Evolutionary conservation across 192 early-diverging fungal species (phyloP).

Genomic region (Funneliformis geosporum): DNA sequence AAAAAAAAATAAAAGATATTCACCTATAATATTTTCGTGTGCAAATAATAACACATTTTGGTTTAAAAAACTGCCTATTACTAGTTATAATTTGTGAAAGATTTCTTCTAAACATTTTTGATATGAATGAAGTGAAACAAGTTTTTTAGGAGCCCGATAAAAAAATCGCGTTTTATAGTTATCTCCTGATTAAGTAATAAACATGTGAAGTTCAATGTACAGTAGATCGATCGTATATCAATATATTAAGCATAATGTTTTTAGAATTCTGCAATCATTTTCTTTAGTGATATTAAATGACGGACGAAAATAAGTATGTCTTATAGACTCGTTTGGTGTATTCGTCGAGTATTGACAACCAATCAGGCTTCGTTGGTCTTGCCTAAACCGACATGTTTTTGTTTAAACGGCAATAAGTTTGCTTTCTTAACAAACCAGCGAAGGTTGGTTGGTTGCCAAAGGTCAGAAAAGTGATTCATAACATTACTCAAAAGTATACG

Average conservation of each 20-base stretch:
- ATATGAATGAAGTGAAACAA: too few species aligned
- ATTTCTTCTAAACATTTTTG: background rate
- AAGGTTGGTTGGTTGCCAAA: constrained; percentile 32
- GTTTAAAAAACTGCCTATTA: background rate
- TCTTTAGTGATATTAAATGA: background rate
- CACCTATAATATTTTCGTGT: background rate
- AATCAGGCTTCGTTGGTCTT: constrained; percentile 16
- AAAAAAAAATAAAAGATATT: background rate
- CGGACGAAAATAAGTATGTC: constrained; percentile 10
- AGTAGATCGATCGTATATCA: too few species aligned
- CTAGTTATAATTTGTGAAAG: background rate
- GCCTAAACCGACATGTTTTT: background rate
- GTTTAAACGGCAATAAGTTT: background rate
- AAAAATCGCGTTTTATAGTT: too few species aligned
- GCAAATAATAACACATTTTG: background rate
- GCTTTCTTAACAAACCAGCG: constrained; percentile 2
- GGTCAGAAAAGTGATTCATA: background rate
- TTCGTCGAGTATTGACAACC: constrained; percentile 17
- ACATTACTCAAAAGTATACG: too few species aligned
- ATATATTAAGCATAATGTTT: too few species aligned
- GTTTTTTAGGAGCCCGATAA: too few species aligned
- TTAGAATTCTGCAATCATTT: too few species aligned
- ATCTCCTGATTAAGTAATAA: too few species aligned
- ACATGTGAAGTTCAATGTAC: too few species aligned
- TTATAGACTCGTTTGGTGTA: background rate